Conservation (phyloP, 1,139 yeast genomes). For the Yarrowia galli region DNA sequence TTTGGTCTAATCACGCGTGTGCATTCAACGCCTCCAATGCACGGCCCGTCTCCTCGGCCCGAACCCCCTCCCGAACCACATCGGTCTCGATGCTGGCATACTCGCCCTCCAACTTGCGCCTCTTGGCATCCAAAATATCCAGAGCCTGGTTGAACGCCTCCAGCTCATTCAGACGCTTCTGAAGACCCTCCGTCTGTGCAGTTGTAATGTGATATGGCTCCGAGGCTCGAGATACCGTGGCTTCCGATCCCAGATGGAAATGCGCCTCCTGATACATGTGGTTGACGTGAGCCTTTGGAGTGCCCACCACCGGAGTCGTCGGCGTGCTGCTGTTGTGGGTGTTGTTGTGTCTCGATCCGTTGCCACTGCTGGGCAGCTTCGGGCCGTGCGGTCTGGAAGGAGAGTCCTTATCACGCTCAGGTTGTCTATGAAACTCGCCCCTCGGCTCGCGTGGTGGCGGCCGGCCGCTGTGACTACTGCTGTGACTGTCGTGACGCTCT, state of each 20-base stretch:
- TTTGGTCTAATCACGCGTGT: background rate
- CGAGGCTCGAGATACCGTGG: constrained; percentile 3
- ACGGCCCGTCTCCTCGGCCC: constrained; percentile 17
- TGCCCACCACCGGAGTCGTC: background rate
- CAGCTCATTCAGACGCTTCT: constrained; percentile 19
- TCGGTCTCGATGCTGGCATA: constrained; percentile 25
- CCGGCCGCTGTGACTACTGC: background rate
- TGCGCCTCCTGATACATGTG: constrained; percentile 19
- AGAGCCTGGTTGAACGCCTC: constrained; percentile 29
- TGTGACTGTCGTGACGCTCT: constrained; percentile 16
- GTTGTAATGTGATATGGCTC: constrained; percentile 10
- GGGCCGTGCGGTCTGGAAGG: background rate
- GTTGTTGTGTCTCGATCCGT: constrained; percentile 16
- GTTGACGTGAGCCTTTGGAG: background rate
- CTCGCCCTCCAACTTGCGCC: constrained; percentile 18
- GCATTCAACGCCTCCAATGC: constrained; percentile 7
- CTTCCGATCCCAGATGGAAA: background rate
- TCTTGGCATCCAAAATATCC: constrained; percentile 18
- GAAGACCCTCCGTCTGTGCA: background rate
- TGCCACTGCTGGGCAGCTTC: background rate
- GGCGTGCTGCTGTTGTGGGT: background rate
- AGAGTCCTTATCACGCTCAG: background rate
- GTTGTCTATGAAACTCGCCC: constrained; percentile 1
- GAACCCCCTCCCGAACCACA: constrained; percentile 15
- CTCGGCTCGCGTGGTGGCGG: constrained; percentile 22